These are phyloP conservation scores for Dianthus caryophyllus DNA, from an alignment of 148 eudicot species.

Conservation along the genomic window DNA sequence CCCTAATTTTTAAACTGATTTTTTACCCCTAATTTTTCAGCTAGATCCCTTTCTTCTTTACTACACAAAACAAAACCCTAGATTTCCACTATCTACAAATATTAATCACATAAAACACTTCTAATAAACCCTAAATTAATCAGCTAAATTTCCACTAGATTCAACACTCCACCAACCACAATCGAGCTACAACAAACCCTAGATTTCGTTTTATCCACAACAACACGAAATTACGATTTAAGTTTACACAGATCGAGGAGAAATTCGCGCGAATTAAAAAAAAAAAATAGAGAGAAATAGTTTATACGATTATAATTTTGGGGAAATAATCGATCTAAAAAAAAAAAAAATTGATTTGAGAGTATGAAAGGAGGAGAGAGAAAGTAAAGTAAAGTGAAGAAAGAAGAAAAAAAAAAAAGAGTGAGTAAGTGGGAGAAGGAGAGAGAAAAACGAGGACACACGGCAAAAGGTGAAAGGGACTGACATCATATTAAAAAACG, in stretches of 20 bases:
- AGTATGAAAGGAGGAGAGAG: conserved; percentile 6
- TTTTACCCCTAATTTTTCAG: too few relatives aligned
- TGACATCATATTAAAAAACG: too few relatives aligned
- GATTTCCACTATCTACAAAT: too few relatives aligned
- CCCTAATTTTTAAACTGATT: too few relatives aligned
- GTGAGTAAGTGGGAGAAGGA: conserved; percentile 18
- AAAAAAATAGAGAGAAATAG: too few relatives aligned
- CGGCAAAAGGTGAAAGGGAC: conserved; percentile 32
- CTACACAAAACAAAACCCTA: too few relatives aligned
- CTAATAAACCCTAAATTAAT: background rate
- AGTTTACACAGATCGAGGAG: background rate
- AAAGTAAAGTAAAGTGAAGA: background rate
- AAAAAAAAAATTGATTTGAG: background rate
- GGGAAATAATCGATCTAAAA: conserved; percentile 15
- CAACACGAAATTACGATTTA: conserved; percentile 7
- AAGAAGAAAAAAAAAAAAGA: background rate
- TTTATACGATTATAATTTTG: background rate
- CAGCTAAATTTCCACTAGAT: background rate
- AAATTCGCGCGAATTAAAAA: background rate
- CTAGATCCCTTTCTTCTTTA: too few relatives aligned
- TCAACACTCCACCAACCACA: background rate
- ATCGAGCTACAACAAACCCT: conserved; percentile 14
- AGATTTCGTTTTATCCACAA: conserved; percentile 3
- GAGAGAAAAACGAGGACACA: conserved; percentile 6
- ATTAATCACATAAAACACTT: too few relatives aligned